Evolutionary conservation across 257 asterid species (phyloP).

Genomic region (Solanum phureja): DNA sequence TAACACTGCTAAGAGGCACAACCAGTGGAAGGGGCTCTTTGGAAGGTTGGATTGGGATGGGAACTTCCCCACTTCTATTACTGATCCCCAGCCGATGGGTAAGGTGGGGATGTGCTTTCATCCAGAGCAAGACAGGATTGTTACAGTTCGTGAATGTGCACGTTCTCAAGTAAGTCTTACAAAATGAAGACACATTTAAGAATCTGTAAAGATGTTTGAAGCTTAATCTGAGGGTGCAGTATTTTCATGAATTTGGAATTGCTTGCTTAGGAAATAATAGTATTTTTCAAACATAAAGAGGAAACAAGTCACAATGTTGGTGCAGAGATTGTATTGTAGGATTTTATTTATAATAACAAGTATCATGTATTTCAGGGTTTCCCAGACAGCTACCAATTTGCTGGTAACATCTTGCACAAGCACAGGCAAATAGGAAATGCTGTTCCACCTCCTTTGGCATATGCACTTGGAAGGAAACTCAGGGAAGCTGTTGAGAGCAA

Average conservation of each 20-base stretch:
- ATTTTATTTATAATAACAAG: not conserved
- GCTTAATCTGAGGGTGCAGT: not conserved
- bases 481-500: slow-evolving; percentile 66
- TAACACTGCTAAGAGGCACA: slow-evolving; percentile 94
- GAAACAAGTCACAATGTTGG: too few species aligned
- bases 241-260: not conserved
- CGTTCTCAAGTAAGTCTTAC: slow-evolving; percentile 78
- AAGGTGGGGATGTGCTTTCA: slow-evolving; percentile 97
- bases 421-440: slow-evolving; percentile 96
- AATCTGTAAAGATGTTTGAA: not conserved
- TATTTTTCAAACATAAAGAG: too few species aligned
- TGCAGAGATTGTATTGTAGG: not conserved
- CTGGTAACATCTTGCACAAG: slow-evolving; percentile 59
- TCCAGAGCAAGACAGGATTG: slow-evolving; percentile 92
- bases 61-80: slow-evolving; percentile 79
- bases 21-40: slow-evolving; percentile 96
- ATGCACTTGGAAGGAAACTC: slow-evolving; percentile 72
- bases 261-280: too few species aligned
- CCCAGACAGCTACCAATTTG: slow-evolving; percentile 61
- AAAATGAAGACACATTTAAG: not conserved
- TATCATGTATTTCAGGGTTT: slow-evolving; percentile 52
- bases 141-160: slow-evolving; percentile 95
- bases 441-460: slow-evolving; percentile 93
- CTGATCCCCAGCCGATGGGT: slow-evolving; percentile 98
- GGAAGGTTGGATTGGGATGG: slow-evolving; percentile 98